Base-by-base conservation (phyloP, 208 protist species). In the Leishmania gerbilli region DNA sequence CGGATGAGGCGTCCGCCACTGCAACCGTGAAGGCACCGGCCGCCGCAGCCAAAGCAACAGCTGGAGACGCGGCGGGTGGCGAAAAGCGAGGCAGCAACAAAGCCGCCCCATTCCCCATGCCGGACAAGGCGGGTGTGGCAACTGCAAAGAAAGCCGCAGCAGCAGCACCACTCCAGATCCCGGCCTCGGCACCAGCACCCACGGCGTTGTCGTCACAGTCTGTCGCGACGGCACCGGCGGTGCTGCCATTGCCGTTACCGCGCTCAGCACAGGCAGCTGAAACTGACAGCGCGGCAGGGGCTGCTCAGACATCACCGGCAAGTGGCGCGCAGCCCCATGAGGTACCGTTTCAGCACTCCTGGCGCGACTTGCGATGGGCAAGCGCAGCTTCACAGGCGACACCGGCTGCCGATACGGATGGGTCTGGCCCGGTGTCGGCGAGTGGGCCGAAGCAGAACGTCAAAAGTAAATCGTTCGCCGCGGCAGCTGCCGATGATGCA, bases 261-360 rank as follows among this genome's bases (percentile, higher is more conserved):
- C 81, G 81, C 37, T 81, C 77, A 0, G 77, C 17, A 19, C 37
- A 79, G 77, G 31, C 62, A 17, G 64, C 49, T 21, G 72, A 75
- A 24, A n/a, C 58, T 34, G 71, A 72, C 55, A 42, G 19, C 24
- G 62, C 56, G 42, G 60, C n/a, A n/a, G 42, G 42, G 37, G 65
- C 51, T 37, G 11, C 56, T n/a, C 58, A 77, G 34, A 65, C 31
- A 19, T 40, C 74, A 65, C 11, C 55, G 45, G 34, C 37, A 37
- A 72, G 68, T 24, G n/a, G 11, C 21, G 72, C 47, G 49, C 21
- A 40, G 19, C 31, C 56, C 53, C 56, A 24, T 13, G n/a, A 72
- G 51, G 60, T 77, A 55, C 51, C 65, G 13, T 31, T 79, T 51
- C 75, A 67, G 65, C 55, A 58, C 21, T 68, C 68, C 13, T 78